Conservation (phyloP, 495 filamentous ascomycete genomes). For the Thozetella sp. region DNA sequence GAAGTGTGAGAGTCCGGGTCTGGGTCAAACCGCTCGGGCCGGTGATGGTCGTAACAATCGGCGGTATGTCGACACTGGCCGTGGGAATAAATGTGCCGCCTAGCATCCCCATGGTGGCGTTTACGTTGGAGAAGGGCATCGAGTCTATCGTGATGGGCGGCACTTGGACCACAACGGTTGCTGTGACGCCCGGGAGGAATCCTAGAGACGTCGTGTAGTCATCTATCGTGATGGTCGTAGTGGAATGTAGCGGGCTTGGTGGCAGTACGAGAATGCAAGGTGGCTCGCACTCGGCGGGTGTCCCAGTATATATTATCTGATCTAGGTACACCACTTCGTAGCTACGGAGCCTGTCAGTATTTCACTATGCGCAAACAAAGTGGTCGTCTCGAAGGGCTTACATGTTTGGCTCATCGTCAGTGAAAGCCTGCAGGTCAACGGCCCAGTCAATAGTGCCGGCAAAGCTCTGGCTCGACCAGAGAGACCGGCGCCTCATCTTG, state of each 20-base stretch:
- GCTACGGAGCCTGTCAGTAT: background rate
- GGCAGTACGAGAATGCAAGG: conserved; percentile 4
- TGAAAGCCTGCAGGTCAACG: conserved; percentile 39
- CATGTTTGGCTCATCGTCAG: conserved; percentile 22
- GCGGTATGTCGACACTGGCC: background rate
- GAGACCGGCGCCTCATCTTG: conserved; percentile 12
- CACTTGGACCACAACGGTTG: conserved; percentile 3
- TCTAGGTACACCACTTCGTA: conserved; percentile 3
- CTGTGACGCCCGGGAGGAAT: background rate
- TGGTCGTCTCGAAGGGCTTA: background rate
- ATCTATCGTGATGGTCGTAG: conserved; percentile 5
- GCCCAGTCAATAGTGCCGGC: too few species aligned
- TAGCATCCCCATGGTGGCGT: background rate
- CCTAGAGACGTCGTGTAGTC: conserved; percentile 4
- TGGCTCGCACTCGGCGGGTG: conserved; percentile 4
- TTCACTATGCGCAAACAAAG: background rate
- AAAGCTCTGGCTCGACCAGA: conserved; percentile 26
- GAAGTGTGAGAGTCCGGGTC: conserved; percentile 1
- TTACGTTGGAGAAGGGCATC: conserved; percentile 3
- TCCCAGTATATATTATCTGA: conserved; percentile 1
- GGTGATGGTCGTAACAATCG: background rate
- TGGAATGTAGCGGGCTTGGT: background rate
- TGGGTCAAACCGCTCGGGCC: background rate
- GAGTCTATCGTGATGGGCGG: conserved; percentile 1
- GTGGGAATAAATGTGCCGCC: background rate